phyloP scores from a whole-genome alignment of 805 yeast species.

The Metschnikowia borealis region DNA sequence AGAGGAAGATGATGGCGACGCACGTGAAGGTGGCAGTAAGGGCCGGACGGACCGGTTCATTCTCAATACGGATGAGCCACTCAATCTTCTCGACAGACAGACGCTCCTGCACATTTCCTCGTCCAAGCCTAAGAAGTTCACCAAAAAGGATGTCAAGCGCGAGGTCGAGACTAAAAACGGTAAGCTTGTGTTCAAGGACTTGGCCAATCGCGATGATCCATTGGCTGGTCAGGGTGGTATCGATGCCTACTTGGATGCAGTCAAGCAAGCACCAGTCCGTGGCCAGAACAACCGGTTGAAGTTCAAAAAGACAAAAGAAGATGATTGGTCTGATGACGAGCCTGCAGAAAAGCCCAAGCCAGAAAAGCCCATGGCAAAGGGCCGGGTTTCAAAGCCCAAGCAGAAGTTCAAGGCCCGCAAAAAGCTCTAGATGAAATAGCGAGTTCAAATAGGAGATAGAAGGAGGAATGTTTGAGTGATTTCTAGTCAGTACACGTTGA shows the following conservation, averaged over 20 bases:
- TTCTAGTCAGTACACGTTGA: too few species aligned
- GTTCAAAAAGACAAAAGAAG: slow-evolving; percentile 63
- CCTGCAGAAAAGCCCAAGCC: slow-evolving; percentile 24
- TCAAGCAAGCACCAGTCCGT: slow-evolving; percentile 86
- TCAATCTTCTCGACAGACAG: slow-evolving; percentile 82
- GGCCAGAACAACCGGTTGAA: slow-evolving; percentile 91
- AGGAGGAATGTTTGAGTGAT: too few species aligned
- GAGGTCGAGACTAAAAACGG: slow-evolving; percentile 52
- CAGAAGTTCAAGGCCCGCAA: slow-evolving; percentile 56
- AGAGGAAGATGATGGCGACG: slow-evolving; percentile 52
- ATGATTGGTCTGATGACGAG: slow-evolving; percentile 44
- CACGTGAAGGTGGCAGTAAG: slow-evolving; percentile 24
- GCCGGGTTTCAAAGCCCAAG: slow-evolving; percentile 34
- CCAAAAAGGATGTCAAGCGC: slow-evolving; percentile 40
- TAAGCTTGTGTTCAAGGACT: slow-evolving; percentile 60
- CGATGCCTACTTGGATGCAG: slow-evolving; percentile 92
- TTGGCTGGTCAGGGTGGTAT: slow-evolving; percentile 53
- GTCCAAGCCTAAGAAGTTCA: slow-evolving; percentile 66
- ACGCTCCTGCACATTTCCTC: slow-evolving; percentile 87
- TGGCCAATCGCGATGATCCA: slow-evolving; percentile 38
- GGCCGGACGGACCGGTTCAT: slow-evolving; percentile 55
- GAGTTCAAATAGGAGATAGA: too few species aligned
- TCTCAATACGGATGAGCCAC: slow-evolving; percentile 72
- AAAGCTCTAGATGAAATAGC: slow-evolving; percentile 38
- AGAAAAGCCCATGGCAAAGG: slow-evolving; percentile 11